These are phyloP conservation scores for Taphrina wiesneri DNA, from an alignment of 1,139 yeast genomes.

Conservation along the genomic window DNA sequence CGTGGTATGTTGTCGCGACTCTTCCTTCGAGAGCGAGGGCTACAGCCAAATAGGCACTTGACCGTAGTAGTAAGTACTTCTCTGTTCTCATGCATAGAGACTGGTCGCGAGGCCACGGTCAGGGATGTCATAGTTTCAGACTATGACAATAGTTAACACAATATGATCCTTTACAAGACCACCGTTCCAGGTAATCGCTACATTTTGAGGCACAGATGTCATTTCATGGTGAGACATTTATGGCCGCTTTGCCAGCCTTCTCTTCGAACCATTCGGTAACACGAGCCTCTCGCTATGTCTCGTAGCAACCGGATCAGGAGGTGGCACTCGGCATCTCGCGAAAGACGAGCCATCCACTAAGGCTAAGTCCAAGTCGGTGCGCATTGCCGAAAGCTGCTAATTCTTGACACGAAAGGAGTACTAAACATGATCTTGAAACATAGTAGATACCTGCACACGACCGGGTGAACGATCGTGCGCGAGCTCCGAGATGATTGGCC, in stretches of 20 bases:
- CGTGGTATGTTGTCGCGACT: background rate
- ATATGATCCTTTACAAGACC: background rate
- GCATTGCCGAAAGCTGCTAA: background rate
- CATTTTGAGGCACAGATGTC: background rate
- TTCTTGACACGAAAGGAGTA: too few relatives aligned
- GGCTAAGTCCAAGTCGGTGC: too few relatives aligned
- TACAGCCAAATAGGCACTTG: background rate
- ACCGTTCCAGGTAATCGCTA: background rate
- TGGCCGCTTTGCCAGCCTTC: conserved; percentile 1
- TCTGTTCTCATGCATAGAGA: background rate
- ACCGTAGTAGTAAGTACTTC: background rate
- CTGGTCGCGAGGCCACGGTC: background rate
- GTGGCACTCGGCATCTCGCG: background rate
- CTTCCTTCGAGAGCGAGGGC: background rate
- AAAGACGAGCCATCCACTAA: too few relatives aligned
- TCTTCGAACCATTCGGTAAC: background rate
- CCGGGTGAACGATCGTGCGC: background rate
- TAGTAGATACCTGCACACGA: too few relatives aligned
- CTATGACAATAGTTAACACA: background rate
- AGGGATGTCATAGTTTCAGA: background rate
- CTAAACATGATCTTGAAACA: too few relatives aligned
- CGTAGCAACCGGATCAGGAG: background rate
- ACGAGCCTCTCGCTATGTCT: background rate
- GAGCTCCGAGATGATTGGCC: too few relatives aligned
- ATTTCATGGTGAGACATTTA: conserved; percentile 4